Evolutionary conservation across 495 filamentous ascomycete genomes (phyloP).

Genomic region (Usnea hakonensis): DNA sequence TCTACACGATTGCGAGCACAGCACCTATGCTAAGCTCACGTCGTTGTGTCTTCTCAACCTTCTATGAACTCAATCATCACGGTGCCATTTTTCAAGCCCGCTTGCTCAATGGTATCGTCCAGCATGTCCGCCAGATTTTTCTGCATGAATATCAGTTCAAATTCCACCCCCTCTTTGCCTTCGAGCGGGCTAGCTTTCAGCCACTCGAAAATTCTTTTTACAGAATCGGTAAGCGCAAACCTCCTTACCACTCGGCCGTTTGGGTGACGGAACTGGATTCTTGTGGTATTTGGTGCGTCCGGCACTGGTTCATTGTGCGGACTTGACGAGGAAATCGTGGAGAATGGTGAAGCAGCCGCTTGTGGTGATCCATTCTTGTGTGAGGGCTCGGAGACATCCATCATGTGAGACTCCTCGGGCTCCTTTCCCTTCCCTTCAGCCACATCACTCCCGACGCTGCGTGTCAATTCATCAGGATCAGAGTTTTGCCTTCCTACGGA

Average conservation of each 20-base stretch:
- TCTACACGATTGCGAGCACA: not conserved
- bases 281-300: slow-evolving; percentile 62
- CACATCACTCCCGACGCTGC: slow-evolving; percentile 39
- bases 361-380: slow-evolving; percentile 23
- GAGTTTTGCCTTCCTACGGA: slow-evolving; percentile 33
- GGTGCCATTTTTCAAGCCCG: slow-evolving; percentile 80
- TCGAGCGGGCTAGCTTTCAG: slow-evolving; percentile 72
- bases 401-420: slow-evolving; percentile 32
- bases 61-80: slow-evolving; percentile 88
- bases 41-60: slow-evolving; percentile 28
- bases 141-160: slow-evolving; percentile 78
- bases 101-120: slow-evolving; percentile 65
- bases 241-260: slow-evolving; percentile 73
- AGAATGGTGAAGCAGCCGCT: slow-evolving; percentile 43
- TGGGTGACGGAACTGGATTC: slow-evolving; percentile 84
- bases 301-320: slow-evolving; percentile 71
- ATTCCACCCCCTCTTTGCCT: slow-evolving; percentile 67
- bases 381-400: slow-evolving; percentile 24
- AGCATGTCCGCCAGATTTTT: slow-evolving; percentile 72
- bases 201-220: slow-evolving; percentile 88
- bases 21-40: not conserved
- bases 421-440: slow-evolving; percentile 57
- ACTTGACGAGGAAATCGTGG: slow-evolving; percentile 57
- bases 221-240: slow-evolving; percentile 71
- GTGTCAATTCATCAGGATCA: slow-evolving; percentile 84